Conservation (phyloP, 1,139 yeast species). For the Taphrina pruni region DNA sequence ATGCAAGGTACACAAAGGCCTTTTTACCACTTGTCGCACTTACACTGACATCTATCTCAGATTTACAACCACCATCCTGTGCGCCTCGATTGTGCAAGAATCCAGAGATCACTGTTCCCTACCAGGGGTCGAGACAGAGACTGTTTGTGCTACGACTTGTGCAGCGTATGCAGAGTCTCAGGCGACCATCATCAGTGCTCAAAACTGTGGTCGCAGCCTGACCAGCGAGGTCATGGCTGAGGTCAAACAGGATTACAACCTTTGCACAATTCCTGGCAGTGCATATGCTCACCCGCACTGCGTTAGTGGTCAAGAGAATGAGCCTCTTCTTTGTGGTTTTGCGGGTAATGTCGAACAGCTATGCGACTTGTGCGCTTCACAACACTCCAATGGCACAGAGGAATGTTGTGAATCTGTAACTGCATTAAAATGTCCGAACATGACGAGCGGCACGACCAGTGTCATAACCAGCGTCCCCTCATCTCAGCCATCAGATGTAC, state of each 20-base stretch:
- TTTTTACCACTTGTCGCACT: not conserved
- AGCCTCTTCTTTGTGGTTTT: slow-evolving; percentile 33
- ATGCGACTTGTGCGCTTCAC: slow-evolving; percentile 32
- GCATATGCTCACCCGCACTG: slow-evolving; percentile 31
- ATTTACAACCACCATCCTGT: slow-evolving; percentile 37
- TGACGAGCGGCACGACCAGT: not conserved
- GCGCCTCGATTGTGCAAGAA: slow-evolving; percentile 39
- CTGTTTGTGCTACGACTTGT: slow-evolving; percentile 42
- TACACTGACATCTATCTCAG: slow-evolving; percentile 3
- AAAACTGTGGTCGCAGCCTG: slow-evolving; percentile 17
- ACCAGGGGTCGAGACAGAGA: slow-evolving; percentile 1
- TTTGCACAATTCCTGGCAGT: slow-evolving; percentile 35
- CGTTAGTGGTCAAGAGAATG: slow-evolving; percentile 34
- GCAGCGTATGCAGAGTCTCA: slow-evolving; percentile 22
- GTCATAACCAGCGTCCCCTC: not conserved
- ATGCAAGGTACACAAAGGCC: slow-evolving; percentile 18
- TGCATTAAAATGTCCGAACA: not conserved
- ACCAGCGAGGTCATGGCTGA: slow-evolving; percentile 4
- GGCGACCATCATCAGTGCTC: slow-evolving; percentile 21
- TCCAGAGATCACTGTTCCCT: slow-evolving; percentile 22
- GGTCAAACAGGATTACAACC: slow-evolving; percentile 33
- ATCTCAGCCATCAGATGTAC: not conserved
- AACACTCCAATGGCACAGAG: slow-evolving; percentile 28
- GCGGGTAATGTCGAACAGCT: slow-evolving; percentile 20
- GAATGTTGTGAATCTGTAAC: not conserved